Percentiles rank a stretch among this genome's conserved stretches.
Evolutionary conservation across 1,284 basidiomycete genomes (phyloP).

Genomic region (Boletus albobrunnescens): DNA sequence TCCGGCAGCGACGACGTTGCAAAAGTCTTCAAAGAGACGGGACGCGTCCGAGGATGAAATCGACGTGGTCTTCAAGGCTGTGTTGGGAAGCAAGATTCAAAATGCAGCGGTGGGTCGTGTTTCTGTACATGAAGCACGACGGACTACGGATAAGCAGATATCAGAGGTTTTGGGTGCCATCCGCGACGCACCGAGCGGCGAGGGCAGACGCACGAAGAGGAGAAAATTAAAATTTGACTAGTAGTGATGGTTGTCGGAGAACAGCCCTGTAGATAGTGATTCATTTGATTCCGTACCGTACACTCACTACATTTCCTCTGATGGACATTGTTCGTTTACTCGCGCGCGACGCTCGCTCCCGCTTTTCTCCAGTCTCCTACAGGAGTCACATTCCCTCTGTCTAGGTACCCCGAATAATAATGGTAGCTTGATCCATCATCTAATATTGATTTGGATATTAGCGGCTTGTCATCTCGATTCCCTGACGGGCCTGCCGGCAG

Average conservation of each 20-base stretch:
- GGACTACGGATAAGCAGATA: constrained; percentile 28
- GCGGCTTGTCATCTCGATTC: too few species aligned
- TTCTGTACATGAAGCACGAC: constrained; percentile 9
- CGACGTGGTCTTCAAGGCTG: constrained; percentile 60
- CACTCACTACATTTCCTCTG: too few species aligned
- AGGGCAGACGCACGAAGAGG: constrained; percentile 21
- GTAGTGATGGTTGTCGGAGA: neutral
- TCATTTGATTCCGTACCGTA: too few species aligned
- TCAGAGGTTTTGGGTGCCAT: constrained; percentile 33
- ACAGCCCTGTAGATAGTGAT: too few species aligned
- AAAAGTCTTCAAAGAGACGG: constrained; percentile 32
- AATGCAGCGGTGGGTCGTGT: constrained; percentile 32
- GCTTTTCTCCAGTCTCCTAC: too few species aligned
- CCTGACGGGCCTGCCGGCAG: too few species aligned
- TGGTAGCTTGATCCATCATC: too few species aligned
- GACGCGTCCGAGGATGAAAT: constrained; percentile 55
- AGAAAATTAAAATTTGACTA: constrained; percentile 12
- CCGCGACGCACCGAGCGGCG: constrained; percentile 22
- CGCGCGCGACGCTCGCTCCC: too few species aligned
- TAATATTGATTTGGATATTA: too few species aligned
- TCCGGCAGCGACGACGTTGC: neutral
- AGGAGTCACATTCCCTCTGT: too few species aligned
- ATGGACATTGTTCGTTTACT: too few species aligned
- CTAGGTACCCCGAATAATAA: too few species aligned
- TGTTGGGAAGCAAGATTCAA: constrained; percentile 55